A percentile compares a stretch with the other conserved stretches of the same genome.
phyloP scores from a whole-genome alignment of 2,329 filamentous ascomycete genomes.

The Rutstroemia sydowiana region DNA sequence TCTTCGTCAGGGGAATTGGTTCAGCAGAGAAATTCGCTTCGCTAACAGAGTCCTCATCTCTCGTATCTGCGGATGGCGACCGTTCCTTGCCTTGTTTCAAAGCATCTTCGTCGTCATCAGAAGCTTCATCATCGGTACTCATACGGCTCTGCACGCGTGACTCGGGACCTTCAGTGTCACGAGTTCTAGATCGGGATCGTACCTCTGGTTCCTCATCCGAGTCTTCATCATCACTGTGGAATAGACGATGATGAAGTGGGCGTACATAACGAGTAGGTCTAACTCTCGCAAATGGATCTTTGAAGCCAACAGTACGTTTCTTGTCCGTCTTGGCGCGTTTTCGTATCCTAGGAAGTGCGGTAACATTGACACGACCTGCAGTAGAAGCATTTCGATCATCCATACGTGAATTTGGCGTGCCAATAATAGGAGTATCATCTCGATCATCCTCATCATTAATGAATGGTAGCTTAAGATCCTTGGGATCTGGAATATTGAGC shows the following conservation, averaged over 20 bases:
- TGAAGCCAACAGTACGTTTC: constrained; percentile 54
- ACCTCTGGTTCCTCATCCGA: constrained; percentile 74
- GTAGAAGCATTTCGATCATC: constrained; percentile 43
- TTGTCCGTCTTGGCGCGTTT: constrained; percentile 43
- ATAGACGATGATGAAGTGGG: constrained; percentile 73
- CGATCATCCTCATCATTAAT: constrained; percentile 53
- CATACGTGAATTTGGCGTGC: constrained; percentile 55
- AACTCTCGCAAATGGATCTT: constrained; percentile 58
- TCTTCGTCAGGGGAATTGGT: constrained; percentile 45
- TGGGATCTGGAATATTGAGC: constrained; percentile 66
- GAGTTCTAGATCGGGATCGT: constrained; percentile 54
- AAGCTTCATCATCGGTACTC: constrained; percentile 50
- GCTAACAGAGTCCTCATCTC: constrained; percentile 60
- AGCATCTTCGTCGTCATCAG: constrained; percentile 26
- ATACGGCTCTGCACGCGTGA: constrained; percentile 73
- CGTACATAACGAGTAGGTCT: constrained; percentile 61
- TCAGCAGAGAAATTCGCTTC: constrained; percentile 65
- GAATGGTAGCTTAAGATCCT: constrained; percentile 48
- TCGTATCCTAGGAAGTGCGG: constrained; percentile 66
- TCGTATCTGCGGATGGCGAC: constrained; percentile 35
- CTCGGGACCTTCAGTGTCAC: constrained; percentile 80
- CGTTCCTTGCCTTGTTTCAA: constrained; percentile 16
- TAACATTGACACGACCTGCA: constrained; percentile 50
- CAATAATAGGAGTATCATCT: constrained; percentile 50
- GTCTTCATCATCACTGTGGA: constrained; percentile 65